Percentiles rank a stretch among this genome's conserved stretches.
Conservation (phyloP, 768 basidiomycete species). For the Suillus weaverae region DNA sequence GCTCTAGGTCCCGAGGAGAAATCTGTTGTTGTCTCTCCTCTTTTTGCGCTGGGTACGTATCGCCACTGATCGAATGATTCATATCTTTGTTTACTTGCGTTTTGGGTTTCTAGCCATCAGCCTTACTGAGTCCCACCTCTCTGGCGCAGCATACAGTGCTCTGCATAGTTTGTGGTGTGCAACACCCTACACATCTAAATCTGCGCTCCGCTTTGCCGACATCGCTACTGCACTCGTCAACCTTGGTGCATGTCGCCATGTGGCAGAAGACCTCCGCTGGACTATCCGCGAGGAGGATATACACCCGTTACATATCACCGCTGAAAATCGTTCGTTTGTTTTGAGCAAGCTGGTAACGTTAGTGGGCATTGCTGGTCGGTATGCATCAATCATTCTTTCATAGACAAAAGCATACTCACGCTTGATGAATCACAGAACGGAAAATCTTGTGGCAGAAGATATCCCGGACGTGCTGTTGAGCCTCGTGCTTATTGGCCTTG, state of each 20-base stretch:
- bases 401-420: conserved; percentile 4
- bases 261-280: conserved; percentile 39
- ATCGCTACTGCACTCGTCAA: conserved; percentile 39
- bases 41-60: conserved; percentile 43
- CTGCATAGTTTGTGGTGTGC: conserved; percentile 36
- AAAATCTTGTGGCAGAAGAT: conserved; percentile 39
- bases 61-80: neutral
- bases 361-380: conserved; percentile 48
- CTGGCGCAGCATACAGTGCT: conserved; percentile 31
- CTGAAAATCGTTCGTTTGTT: conserved; percentile 29
- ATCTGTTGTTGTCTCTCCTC: conserved; percentile 35
- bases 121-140: conserved; percentile 23
- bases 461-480: conserved; percentile 48
- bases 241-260: conserved; percentile 44
- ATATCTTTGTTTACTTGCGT: neutral
- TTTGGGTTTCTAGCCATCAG: neutral
- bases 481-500: conserved; percentile 57
- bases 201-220: conserved; percentile 35
- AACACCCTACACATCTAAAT: conserved; percentile 12
- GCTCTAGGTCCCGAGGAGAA: conserved; percentile 31
- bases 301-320: conserved; percentile 16
- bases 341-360: conserved; percentile 45
- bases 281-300: conserved; percentile 7
- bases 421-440: conserved; percentile 31
- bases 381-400: conserved; percentile 21